phyloP scores from a whole-genome alignment of 1,139 yeast genomes.

The Lodderomyces pseudojiufengensis region DNA sequence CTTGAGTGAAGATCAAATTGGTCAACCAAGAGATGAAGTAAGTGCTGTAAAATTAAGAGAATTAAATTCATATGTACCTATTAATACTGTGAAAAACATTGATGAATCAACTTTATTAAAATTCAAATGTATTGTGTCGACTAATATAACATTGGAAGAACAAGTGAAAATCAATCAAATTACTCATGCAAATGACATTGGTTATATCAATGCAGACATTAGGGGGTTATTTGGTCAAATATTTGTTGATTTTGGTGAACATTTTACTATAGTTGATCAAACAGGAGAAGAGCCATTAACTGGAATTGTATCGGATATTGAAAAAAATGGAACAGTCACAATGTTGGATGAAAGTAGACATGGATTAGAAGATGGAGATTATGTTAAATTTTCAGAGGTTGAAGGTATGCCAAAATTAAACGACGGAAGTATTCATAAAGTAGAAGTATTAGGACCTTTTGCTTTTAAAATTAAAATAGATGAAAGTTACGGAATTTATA shows the following conservation, averaged over 20 bases:
- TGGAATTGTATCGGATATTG: slow-evolving; percentile 88
- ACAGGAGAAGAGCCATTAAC: slow-evolving; percentile 89
- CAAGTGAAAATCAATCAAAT: slow-evolving; percentile 72
- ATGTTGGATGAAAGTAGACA: slow-evolving; percentile 91
- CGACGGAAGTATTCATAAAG: slow-evolving; percentile 66
- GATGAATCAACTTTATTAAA: slow-evolving; percentile 46
- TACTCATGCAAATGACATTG: slow-evolving; percentile 71
- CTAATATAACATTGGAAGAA: slow-evolving; percentile 70
- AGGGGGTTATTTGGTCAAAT: slow-evolving; percentile 86
- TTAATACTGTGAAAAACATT: slow-evolving; percentile 59
- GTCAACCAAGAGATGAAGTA: slow-evolving; percentile 71
- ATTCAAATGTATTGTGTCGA: slow-evolving; percentile 80
- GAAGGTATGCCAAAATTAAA: slow-evolving; percentile 68
- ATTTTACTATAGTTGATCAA: slow-evolving; percentile 75
- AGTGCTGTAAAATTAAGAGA: slow-evolving; percentile 69
- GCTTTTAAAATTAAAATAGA: slow-evolving; percentile 73
- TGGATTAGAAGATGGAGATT: slow-evolving; percentile 89
- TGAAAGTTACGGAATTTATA: slow-evolving; percentile 56
- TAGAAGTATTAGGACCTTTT: slow-evolving; percentile 89
- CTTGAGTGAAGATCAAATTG: slow-evolving; percentile 65
- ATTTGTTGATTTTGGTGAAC: slow-evolving; percentile 86
- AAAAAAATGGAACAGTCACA: slow-evolving; percentile 85
- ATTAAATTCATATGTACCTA: slow-evolving; percentile 86
- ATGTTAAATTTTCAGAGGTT: slow-evolving; percentile 83
- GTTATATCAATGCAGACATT: slow-evolving; percentile 76